phyloP scores from a whole-genome alignment of 352 stramenopile genomes.

The Thalassiosira mediterranea region DNA sequence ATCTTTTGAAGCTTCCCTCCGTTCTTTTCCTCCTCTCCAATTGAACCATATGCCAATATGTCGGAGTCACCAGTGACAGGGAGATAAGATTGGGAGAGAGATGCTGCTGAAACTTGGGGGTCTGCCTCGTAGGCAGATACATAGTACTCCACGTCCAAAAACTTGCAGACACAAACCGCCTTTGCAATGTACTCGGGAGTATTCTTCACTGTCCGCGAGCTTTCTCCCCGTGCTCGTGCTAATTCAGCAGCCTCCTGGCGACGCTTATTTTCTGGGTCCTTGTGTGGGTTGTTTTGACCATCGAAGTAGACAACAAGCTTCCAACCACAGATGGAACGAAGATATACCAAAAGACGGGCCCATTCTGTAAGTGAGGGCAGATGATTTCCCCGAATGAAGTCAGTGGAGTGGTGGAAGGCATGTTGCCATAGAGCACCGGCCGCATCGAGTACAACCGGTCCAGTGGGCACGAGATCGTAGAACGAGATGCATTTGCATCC shows the following conservation, averaged over 20 bases:
- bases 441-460: constrained; percentile 13
- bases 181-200: constrained; percentile 2
- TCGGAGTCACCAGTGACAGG: constrained; percentile 8
- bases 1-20: constrained; percentile 1
- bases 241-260: not conserved
- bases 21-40: not conserved
- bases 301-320: not conserved
- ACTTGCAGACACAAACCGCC: not conserved
- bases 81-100: not conserved
- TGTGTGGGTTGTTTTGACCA: not conserved
- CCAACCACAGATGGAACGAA: constrained; percentile 16
- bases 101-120: constrained; percentile 7
- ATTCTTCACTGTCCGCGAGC: not conserved
- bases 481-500: constrained; percentile 9
- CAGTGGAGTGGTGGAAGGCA: constrained; percentile 5
- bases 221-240: not conserved
- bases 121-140: constrained; percentile 27
- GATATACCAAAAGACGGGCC: constrained; percentile 2
- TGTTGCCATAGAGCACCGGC: constrained; percentile 18
- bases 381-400: constrained; percentile 24
- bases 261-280: not conserved
- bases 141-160: constrained; percentile 1
- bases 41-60: constrained; percentile 5
- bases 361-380: constrained; percentile 16
- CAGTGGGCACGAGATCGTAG: not conserved